A percentile compares a stretch with the other conserved stretches of the same genome.
These are phyloP conservation scores for Trametes polyzona DNA, from an alignment of 1,284 basidiomycete species.

Conservation along the genomic window DNA sequence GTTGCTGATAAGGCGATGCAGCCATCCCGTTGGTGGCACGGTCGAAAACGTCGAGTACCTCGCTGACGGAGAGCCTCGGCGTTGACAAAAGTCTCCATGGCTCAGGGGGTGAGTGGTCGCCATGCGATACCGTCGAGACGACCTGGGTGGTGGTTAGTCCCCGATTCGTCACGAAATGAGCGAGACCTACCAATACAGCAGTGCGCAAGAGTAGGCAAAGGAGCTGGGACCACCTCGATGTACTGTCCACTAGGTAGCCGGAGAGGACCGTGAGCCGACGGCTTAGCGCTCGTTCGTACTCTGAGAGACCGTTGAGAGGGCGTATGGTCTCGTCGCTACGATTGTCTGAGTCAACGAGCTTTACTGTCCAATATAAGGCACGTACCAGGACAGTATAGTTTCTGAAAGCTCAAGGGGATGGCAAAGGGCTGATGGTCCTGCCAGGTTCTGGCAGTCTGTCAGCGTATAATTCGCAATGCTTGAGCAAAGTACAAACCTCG, in stretches of 20 bases:
- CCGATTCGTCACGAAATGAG: background rate
- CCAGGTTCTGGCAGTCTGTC: constrained; percentile 1
- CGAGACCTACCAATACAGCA: constrained; percentile 22
- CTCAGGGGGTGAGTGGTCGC: constrained; percentile 13
- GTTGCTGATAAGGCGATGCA: constrained; percentile 4
- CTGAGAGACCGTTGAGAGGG: constrained; percentile 23
- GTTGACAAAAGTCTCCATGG: background rate
- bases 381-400: constrained; percentile 34
- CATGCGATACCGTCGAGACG: constrained; percentile 45
- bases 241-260: constrained; percentile 3
- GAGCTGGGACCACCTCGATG: constrained; percentile 20
- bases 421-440: constrained; percentile 34
- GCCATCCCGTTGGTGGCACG: constrained; percentile 15
- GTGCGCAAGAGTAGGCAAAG: constrained; percentile 17
- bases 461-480: too few relatives aligned
- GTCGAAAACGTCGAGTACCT: constrained; percentile 12
- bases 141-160: constrained; percentile 31
- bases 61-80: background rate
- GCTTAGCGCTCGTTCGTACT: constrained; percentile 27
- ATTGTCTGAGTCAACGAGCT: background rate
- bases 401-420: constrained; percentile 32
- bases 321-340: constrained; percentile 29
- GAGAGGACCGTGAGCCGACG: constrained; percentile 23
- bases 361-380: background rate
- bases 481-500: constrained; percentile 20